phyloP scores from a whole-genome alignment of 768 basidiomycete genomes.

The Phlebiopsis flavidoalba region DNA sequence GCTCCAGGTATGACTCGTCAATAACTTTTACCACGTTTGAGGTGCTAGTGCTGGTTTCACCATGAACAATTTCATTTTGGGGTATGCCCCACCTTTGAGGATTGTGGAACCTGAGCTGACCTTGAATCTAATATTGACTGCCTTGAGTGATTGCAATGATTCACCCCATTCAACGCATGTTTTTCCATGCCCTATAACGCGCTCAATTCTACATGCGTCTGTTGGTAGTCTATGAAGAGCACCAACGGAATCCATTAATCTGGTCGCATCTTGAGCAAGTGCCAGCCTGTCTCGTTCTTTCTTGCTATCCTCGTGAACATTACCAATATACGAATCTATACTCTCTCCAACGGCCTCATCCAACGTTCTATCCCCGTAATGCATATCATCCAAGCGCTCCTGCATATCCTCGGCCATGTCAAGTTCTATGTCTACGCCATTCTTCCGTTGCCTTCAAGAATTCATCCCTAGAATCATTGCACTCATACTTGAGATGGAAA shows the following conservation, averaged over 20 bases:
- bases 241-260: background rate
- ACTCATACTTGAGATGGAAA: slow-evolving; percentile 32
- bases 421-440: background rate
- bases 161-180: background rate
- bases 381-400: background rate
- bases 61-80: no score
- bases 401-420: background rate
- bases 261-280: background rate
- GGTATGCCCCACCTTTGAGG: background rate
- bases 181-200: background rate
- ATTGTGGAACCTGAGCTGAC: background rate
- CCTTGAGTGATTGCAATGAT: background rate
- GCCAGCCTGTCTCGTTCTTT: background rate
- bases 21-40: slow-evolving; percentile 1
- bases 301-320: background rate
- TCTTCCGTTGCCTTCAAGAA: slow-evolving; percentile 18
- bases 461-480: slow-evolving; percentile 31
- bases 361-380: background rate
- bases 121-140: background rate
- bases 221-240: background rate
- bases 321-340: background rate
- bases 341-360: background rate
- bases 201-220: background rate
- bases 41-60: no score
- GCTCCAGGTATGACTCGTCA: background rate